Evolutionary conservation across 768 basidiomycete genomes (phyloP).

Genomic region (Trametes punicea): DNA sequence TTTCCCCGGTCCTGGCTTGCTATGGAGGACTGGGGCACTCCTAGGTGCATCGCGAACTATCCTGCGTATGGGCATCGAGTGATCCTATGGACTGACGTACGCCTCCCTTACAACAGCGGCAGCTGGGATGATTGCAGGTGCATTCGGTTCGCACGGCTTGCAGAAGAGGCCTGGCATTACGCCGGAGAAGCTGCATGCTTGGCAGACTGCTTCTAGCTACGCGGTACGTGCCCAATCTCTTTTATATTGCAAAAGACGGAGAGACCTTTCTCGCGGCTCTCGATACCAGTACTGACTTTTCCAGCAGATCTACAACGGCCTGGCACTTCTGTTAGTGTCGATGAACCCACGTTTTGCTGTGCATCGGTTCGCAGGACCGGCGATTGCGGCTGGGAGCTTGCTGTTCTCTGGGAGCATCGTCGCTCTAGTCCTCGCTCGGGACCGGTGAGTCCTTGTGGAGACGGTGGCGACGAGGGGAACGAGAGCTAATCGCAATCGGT

Average conservation of each 20-base stretch:
- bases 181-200: slow-evolving; percentile 52
- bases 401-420: slow-evolving; percentile 67
- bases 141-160: slow-evolving; percentile 68
- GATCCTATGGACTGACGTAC: not conserved
- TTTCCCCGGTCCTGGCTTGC: slow-evolving; percentile 17
- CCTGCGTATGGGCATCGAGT: not conserved
- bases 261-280: no score
- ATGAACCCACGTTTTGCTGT: slow-evolving; percentile 56
- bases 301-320: slow-evolving; percentile 61
- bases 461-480: not conserved
- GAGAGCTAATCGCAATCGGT: not conserved
- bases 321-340: slow-evolving; percentile 60
- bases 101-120: slow-evolving; percentile 31
- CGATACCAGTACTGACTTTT: not conserved
- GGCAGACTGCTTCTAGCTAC: slow-evolving; percentile 61
- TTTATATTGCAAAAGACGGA: no score
- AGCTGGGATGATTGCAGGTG: slow-evolving; percentile 55
- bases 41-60: slow-evolving; percentile 19
- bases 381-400: slow-evolving; percentile 52
- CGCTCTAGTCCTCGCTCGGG: slow-evolving; percentile 46
- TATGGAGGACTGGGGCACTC: slow-evolving; percentile 30
- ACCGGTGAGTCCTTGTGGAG: slow-evolving; percentile 34
- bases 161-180: slow-evolving; percentile 45
- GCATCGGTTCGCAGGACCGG: slow-evolving; percentile 66
- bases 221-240: slow-evolving; percentile 41